A percentile compares a stretch with the other conserved stretches of the same genome.
Evolutionary conservation across 2,329 filamentous ascomycete genomes (phyloP).

Genomic region (Claviceps fusiformis): DNA sequence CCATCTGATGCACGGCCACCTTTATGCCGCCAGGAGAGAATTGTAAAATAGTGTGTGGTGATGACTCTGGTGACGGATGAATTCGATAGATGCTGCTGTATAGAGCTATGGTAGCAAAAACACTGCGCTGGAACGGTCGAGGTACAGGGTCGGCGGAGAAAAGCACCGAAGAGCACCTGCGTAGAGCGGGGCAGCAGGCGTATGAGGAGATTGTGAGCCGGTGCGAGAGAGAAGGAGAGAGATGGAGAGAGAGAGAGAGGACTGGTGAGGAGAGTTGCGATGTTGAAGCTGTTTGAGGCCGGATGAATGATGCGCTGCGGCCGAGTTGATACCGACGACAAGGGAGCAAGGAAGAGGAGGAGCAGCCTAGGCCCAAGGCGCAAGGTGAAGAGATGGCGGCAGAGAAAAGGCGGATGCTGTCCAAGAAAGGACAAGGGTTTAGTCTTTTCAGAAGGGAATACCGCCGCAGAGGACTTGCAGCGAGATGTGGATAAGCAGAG

Average conservation of each 20-base stretch:
- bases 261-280: neutral
- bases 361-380: neutral
- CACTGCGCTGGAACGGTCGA: neutral
- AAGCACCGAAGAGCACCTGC: neutral
- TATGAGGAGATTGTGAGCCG: neutral
- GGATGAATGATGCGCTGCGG: conserved; percentile 2
- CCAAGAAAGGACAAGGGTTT: neutral
- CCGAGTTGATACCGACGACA: conserved; percentile 1
- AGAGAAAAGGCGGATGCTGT: neutral
- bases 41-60: neutral
- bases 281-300: conserved; percentile 2
- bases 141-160: neutral
- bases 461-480: neutral
- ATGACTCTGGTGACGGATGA: neutral
- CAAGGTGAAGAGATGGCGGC: neutral
- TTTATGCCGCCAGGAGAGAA: conserved; percentile 7
- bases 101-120: neutral
- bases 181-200: neutral
- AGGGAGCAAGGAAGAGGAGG: conserved; percentile 1
- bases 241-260: too few relatives aligned
- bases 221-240: too few relatives aligned
- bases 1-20: conserved; percentile 20
- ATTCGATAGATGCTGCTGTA: neutral
- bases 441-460: neutral
- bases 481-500: neutral